phyloP scores from a whole-genome alignment of 2,329 filamentous ascomycete genomes.

The Fusarium sp. region DNA sequence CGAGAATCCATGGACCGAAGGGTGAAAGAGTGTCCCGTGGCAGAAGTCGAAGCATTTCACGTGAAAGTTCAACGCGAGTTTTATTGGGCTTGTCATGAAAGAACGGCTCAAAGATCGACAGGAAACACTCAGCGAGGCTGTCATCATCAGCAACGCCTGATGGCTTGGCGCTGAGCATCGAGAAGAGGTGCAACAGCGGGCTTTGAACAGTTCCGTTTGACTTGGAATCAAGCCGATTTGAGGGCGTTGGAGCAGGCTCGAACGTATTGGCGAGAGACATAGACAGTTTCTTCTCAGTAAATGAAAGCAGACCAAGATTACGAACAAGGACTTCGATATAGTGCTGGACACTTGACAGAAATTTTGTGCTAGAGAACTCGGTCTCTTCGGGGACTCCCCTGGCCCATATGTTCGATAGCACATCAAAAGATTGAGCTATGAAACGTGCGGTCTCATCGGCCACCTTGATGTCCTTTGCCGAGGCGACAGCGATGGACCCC shows the following conservation, averaged over 20 bases:
- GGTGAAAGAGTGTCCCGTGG: constrained; percentile 59
- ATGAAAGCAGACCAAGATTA: constrained; percentile 67
- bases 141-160: constrained; percentile 61
- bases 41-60: constrained; percentile 62
- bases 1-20: constrained; percentile 63
- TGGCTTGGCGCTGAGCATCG: constrained; percentile 66
- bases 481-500: constrained; percentile 72
- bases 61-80: constrained; percentile 58
- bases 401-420: constrained; percentile 76
- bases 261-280: constrained; percentile 66
- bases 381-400: constrained; percentile 54
- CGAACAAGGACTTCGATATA: constrained; percentile 62
- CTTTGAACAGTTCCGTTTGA: constrained; percentile 63
- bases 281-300: constrained; percentile 69
- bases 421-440: constrained; percentile 75
- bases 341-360: constrained; percentile 64
- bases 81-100: constrained; percentile 61
- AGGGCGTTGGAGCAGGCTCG: constrained; percentile 73
- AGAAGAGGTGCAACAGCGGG: constrained; percentile 74
- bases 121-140: constrained; percentile 58
- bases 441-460: constrained; percentile 85
- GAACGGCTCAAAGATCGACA: constrained; percentile 68
- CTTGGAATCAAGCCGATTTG: constrained; percentile 67
- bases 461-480: constrained; percentile 88
- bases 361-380: constrained; percentile 58